Conservation (phyloP, 2,329 filamentous ascomycete species). For the Didymella keratinophila region DNA sequence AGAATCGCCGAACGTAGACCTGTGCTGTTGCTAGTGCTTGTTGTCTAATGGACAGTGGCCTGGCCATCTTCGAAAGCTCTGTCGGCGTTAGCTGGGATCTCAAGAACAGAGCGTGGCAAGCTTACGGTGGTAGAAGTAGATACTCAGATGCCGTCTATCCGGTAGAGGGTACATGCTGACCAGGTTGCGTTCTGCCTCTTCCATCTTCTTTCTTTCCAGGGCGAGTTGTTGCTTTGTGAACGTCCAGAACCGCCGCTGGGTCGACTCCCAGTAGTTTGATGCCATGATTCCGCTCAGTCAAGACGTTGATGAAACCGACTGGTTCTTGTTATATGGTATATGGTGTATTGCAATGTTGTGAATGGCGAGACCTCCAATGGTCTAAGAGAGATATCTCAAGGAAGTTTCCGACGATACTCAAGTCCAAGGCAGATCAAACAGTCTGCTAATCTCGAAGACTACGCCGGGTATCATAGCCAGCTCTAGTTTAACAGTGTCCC, state of each 20-base stretch:
- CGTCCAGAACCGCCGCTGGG: slow-evolving; percentile 88
- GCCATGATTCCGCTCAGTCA: slow-evolving; percentile 68
- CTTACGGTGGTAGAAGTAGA: slow-evolving; percentile 89
- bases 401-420: neutral
- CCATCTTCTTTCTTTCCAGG: slow-evolving; percentile 76
- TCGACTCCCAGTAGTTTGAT: slow-evolving; percentile 96
- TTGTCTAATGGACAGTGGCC: slow-evolving; percentile 84
- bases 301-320: neutral
- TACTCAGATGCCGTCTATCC: slow-evolving; percentile 80
- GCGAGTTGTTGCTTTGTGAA: slow-evolving; percentile 84
- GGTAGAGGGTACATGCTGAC: slow-evolving; percentile 84
- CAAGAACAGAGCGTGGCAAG: neutral
- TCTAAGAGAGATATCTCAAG: neutral
- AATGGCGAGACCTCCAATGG: neutral
- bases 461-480: neutral
- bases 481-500: neutral
- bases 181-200: slow-evolving; percentile 76
- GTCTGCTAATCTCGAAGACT: neutral
- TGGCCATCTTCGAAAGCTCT: slow-evolving; percentile 79
- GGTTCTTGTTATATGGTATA: neutral
- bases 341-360: neutral
- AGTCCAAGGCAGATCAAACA: neutral
- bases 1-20: slow-evolving; percentile 93
- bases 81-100: slow-evolving; percentile 42
- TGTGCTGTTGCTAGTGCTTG: slow-evolving; percentile 94